Evolutionary conservation across 495 filamentous ascomycete species (phyloP).

Genomic region (Viridothelium virens): DNA sequence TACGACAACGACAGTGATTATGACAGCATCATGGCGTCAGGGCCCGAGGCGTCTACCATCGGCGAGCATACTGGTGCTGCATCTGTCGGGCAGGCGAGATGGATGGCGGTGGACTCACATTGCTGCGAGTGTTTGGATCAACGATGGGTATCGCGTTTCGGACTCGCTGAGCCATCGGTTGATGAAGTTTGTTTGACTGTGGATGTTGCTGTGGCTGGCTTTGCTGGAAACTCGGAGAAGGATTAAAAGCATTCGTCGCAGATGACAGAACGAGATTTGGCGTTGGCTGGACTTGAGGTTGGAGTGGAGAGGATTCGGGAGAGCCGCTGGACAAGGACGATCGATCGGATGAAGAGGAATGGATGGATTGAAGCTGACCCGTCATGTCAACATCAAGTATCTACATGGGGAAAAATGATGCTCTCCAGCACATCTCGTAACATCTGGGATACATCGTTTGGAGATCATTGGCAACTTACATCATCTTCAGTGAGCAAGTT

Average conservation of each 20-base stretch:
- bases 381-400: constrained; percentile 21
- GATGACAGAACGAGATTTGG: constrained; percentile 75
- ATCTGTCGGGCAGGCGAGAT: constrained; percentile 74
- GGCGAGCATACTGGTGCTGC: constrained; percentile 58
- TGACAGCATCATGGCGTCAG: constrained; percentile 20
- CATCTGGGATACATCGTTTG: constrained; percentile 1
- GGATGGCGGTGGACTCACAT: constrained; percentile 85
- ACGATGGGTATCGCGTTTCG: constrained; percentile 98
- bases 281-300: constrained; percentile 69
- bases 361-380: constrained; percentile 72
- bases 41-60: constrained; percentile 45
- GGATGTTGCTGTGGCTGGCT: constrained; percentile 37
- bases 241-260: constrained; percentile 62
- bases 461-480: constrained; percentile 52
- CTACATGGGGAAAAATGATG: constrained; percentile 20
- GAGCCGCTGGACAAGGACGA: constrained; percentile 92
- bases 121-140: constrained; percentile 85
- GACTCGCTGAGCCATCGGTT: constrained; percentile 75
- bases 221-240: constrained; percentile 45
- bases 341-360: constrained; percentile 81
- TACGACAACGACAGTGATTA: not conserved
- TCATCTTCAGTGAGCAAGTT: constrained; percentile 89
- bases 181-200: constrained; percentile 66
- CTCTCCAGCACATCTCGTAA: constrained; percentile 2
- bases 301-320: constrained; percentile 80